Base-by-base conservation (phyloP, 2,329 filamentous ascomycete genomes). In the Colletotrichum orchidophilum region DNA sequence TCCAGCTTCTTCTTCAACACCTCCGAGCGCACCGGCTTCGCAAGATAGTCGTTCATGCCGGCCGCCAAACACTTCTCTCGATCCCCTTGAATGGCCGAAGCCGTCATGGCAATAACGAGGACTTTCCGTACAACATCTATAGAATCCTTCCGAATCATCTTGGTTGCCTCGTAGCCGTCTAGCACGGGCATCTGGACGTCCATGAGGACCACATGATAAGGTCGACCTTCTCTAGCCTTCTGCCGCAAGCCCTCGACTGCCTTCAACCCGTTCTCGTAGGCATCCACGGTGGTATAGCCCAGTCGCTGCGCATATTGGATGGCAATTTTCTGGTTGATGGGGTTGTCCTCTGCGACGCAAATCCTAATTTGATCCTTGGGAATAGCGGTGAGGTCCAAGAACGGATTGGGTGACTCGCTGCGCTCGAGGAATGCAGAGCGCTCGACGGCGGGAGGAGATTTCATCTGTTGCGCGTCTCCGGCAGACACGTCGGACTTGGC, bases 21-120 rank as follows among this genome's bases (percentile, higher is more conserved):
- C 57, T 95, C 93, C 4, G 93, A 94, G 72, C 95, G 89, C n/a
- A 98, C 96, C 1, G 96, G 96, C 80, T 98, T 98, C 18, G 96
- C 95, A 1, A 98, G 88, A 77, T 98, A 98, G 77, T 98, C 96
- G 80, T 98, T 97, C 96, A 98, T 98, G 54, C 96, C 96, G 1
- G 94, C 94, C 60, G 95, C 94, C n/a, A 98, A 84, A 76, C 96
- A 98, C 82, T 97, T 98, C 80, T 98, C 96, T 58, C 95, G 88
- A 79, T 98, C 96, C 21, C 96, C 96, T 79, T 96, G 93, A 72
- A 98, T 98, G 3, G 96, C 96, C 29, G 92, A 95, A 1, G 96
- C 96, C 1, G 96, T 98, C 96, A 98, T 98, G 65, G 96, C 96
- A 76, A 98, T 98, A 59, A 98, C 93, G n/a, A 98, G 85, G 1